phyloP scores from a whole-genome alignment of 2,329 filamentous ascomycete genomes.

The Talaromyces verruculosus region DNA sequence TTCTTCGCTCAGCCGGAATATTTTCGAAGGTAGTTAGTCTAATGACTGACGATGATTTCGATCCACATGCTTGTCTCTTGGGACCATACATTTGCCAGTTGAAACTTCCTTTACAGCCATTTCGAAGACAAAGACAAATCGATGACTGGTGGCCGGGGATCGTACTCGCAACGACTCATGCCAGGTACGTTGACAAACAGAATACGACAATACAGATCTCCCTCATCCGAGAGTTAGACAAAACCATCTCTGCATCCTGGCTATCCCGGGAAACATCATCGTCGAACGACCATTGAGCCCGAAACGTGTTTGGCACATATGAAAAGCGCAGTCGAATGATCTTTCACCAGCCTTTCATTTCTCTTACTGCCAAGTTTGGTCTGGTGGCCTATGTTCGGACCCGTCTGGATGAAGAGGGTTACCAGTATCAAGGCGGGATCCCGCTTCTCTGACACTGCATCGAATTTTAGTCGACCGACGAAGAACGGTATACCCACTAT shows the following conservation, averaged over 20 bases:
- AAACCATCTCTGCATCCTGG: neutral
- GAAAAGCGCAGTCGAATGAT: too few species aligned
- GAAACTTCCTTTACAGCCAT: neutral
- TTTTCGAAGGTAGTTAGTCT: neutral
- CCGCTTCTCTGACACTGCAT: too few species aligned
- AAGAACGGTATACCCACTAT: too few species aligned
- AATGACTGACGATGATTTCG: neutral
- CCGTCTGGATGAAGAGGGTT: too few species aligned
- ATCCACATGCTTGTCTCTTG: neutral
- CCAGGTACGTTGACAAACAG: neutral
- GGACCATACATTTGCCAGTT: neutral
- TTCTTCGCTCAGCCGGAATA: neutral
- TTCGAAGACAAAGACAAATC: neutral
- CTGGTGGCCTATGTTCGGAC: too few species aligned
- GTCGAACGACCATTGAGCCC: neutral
- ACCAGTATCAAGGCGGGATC: too few species aligned
- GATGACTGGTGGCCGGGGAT: neutral
- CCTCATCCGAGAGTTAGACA: neutral
- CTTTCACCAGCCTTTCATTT: too few species aligned
- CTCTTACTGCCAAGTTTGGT: too few species aligned
- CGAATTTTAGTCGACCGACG: too few species aligned
- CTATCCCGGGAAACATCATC: neutral
- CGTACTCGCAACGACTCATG: neutral
- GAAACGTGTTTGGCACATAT: too few species aligned
- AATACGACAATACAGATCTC: neutral